These are phyloP conservation scores for Lyophyllum semitale DNA, from an alignment of 768 basidiomycete genomes.

Conservation along the genomic window DNA sequence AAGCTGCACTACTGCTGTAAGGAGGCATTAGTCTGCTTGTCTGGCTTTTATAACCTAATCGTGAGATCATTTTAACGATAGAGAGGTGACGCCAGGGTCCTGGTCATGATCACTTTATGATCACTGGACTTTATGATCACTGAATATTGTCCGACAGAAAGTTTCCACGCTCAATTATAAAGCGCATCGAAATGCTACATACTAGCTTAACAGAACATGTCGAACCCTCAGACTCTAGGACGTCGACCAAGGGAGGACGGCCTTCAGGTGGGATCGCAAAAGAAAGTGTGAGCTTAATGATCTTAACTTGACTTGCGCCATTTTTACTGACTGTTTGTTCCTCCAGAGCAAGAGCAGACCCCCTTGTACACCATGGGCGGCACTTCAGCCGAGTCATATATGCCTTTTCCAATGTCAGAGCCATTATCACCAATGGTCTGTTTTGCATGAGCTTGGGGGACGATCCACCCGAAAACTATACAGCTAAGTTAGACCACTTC, in stretches of 20 bases:
- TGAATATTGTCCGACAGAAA: no score
- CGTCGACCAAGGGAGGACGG: background rate
- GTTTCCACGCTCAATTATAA: no score
- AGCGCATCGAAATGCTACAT: no score
- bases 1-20: background rate
- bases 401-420: constrained; percentile 12
- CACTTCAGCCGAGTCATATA: constrained; percentile 20
- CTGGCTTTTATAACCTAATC: no score
- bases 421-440: constrained; percentile 19
- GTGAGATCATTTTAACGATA: no score
- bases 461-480: background rate
- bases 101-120: no score
- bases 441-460: background rate
- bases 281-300: background rate
- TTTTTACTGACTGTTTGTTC: no score
- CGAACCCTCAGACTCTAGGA: background rate
- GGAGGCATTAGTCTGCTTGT: background rate
- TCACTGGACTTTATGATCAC: no score
- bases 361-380: constrained; percentile 20
- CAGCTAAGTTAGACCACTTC: background rate
- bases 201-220: no score
- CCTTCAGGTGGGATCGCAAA: background rate
- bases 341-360: constrained; percentile 2
- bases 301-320: no score
- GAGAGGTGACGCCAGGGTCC: no score